Evolutionary conservation across 2,329 filamentous ascomycete species (phyloP).

Genomic region (Claviceps maximensis): DNA sequence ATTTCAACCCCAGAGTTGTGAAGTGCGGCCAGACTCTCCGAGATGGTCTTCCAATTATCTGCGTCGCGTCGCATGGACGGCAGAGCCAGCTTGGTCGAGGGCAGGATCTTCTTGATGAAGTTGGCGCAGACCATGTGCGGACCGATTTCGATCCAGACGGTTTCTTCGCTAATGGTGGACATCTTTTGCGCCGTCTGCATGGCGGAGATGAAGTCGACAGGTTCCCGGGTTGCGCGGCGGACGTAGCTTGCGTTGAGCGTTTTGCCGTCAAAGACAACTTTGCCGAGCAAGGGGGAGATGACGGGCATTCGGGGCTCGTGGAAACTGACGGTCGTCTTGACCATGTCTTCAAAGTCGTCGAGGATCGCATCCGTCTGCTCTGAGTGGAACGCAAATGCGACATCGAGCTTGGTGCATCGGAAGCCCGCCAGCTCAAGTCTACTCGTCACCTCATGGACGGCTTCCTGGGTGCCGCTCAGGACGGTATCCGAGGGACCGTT

Average conservation of each 20-base stretch:
- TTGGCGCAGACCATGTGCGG: slow-evolving; percentile 49
- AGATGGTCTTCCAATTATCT: slow-evolving; percentile 50
- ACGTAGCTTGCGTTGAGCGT: slow-evolving; percentile 41
- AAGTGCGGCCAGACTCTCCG: slow-evolving; percentile 41
- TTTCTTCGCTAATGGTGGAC: slow-evolving; percentile 38
- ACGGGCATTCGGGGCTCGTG: slow-evolving; percentile 6
- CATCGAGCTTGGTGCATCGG: slow-evolving; percentile 20
- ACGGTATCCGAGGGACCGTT: slow-evolving; percentile 51
- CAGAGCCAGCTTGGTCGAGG: slow-evolving; percentile 32
- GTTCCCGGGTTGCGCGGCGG: slow-evolving; percentile 43
- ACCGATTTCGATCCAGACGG: slow-evolving; percentile 54
- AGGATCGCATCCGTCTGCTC: slow-evolving; percentile 25
- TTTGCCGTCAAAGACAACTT: slow-evolving; percentile 28
- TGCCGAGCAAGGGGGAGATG: slow-evolving; percentile 32
- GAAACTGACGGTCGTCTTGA: slow-evolving; percentile 1
- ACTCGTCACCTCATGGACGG: slow-evolving; percentile 2
- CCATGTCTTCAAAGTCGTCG: slow-evolving; percentile 27
- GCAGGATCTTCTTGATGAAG: slow-evolving; percentile 48
- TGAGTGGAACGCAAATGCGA: slow-evolving; percentile 22
- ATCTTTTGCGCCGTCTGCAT: slow-evolving; percentile 34
- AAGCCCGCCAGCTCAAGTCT: background rate
- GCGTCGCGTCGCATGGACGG: slow-evolving; percentile 49
- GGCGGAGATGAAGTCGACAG: slow-evolving; percentile 51
- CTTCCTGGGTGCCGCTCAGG: slow-evolving; percentile 1
- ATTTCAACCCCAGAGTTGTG: slow-evolving; percentile 34